Conservation (phyloP, 75 land plant genomes). For the Larix kaempferi region DNA sequence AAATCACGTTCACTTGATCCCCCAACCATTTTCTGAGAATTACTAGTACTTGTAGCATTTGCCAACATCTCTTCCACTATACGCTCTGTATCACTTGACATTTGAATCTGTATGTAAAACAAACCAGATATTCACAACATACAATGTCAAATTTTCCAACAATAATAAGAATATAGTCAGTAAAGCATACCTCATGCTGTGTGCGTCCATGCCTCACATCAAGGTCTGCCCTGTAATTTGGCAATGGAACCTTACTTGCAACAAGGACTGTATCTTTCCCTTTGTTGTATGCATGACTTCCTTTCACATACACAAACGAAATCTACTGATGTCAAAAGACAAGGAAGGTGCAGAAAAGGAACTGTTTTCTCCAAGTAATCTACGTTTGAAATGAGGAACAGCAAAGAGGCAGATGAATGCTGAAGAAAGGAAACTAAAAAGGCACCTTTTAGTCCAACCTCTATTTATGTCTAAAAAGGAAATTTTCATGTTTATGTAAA, state of each 20-base stretch:
- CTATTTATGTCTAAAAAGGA: background rate
- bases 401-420: background rate
- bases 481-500: background rate
- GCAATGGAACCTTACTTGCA: constrained; percentile 87
- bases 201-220: constrained; percentile 93
- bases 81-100: constrained; percentile 75
- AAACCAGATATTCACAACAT: constrained; percentile 5
- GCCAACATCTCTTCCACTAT: constrained; percentile 73
- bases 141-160: background rate
- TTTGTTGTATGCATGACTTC: constrained; percentile 93
- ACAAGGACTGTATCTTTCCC: constrained; percentile 76
- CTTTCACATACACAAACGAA: constrained; percentile 39
- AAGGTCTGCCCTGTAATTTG: constrained; percentile 92
- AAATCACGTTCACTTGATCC: constrained; percentile 18
- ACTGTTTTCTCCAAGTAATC: background rate
- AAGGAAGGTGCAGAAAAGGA: background rate
- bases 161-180: background rate
- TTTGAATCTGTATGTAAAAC: constrained; percentile 52
- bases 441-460: background rate
- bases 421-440: background rate
- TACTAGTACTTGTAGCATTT: constrained; percentile 11
- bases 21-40: constrained; percentile 9
- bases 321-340: background rate
- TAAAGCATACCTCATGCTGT: constrained; percentile 71
- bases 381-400: background rate